Evolutionary conservation across 306 rosid genomes (phyloP), one percentile per base, ranked within the genome.

Genomic region (Arachis hypogaea): DNA sequence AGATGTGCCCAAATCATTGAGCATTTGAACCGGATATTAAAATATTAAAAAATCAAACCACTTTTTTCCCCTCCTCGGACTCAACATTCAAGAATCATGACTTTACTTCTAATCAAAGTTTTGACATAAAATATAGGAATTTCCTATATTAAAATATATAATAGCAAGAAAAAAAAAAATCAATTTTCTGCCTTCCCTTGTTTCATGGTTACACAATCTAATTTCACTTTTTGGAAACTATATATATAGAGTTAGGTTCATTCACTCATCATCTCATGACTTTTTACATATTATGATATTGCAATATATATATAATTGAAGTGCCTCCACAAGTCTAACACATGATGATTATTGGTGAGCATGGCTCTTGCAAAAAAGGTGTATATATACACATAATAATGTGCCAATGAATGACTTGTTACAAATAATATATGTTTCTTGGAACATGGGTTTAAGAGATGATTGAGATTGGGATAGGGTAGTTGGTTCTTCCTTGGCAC

Each of bases 401-500:
- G 72, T 71, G 71, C 63, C 76, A 49, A 77, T 75, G 63, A 63
- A 80, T 56, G 66, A 72, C 57, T 14, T 40, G 38, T 69, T 71
- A 45, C 4, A 8, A 44, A 43, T 81, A 14, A 65, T 73, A 73
- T 51, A 73, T 63, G 81, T 78, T 65, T 36, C 73, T 38, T 82
- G 40, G 78, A 79, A 79, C 76, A 58, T 80, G 73, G 84, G 60
- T 57, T 68, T 33, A 33, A 54, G 43, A 43, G 54, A 59, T 72
- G 72, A 64, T 66, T 67, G 72, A 33, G 38, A 33, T 33, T 33
- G 18, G 9, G 74, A 84, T 70, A 29, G 72, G 80, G 75, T 69
- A 12, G 82, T 78, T 68, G 84, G 68, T 47, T 18, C 60, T 77
- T 80, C 83, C 80, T 68, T 44, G 51, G 74, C 79, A 73, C 41